Evolutionary conservation across 202 grass and related monocot species (phyloP).

Genomic region (Carex arenaria): DNA sequence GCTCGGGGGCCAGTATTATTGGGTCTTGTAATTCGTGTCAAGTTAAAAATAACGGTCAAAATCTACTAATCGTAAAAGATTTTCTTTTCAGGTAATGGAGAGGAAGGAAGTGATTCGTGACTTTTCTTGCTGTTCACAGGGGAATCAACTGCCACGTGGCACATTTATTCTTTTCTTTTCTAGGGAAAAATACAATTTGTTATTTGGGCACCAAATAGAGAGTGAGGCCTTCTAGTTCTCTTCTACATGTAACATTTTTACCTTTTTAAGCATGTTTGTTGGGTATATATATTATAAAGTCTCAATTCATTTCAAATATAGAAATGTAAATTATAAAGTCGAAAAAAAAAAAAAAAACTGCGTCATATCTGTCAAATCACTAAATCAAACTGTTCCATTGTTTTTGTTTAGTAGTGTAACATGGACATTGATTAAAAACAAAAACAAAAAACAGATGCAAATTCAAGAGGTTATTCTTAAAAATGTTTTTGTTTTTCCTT

Average conservation of each 20-base stretch:
- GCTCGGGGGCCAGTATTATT: too few relatives aligned
- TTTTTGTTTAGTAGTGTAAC: neutral
- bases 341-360: neutral
- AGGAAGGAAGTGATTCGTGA: too few relatives aligned
- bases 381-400: neutral
- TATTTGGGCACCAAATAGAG: neutral
- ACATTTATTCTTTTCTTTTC: neutral
- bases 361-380: neutral
- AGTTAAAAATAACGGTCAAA: too few relatives aligned
- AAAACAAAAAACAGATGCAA: neutral
- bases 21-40: too few relatives aligned
- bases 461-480: neutral
- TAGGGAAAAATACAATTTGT: neutral
- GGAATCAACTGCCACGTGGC: neutral
- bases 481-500: too few relatives aligned
- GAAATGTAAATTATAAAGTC: neutral
- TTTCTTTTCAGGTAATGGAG: too few relatives aligned
- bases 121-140: neutral
- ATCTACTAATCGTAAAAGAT: too few relatives aligned
- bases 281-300: neutral
- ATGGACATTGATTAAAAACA: neutral
- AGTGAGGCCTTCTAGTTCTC: neutral
- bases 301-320: neutral
- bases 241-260: neutral
- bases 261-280: too few relatives aligned